phyloP scores from a whole-genome alignment of 2,329 filamentous ascomycete species.

The Plenodomus lindquistii region DNA sequence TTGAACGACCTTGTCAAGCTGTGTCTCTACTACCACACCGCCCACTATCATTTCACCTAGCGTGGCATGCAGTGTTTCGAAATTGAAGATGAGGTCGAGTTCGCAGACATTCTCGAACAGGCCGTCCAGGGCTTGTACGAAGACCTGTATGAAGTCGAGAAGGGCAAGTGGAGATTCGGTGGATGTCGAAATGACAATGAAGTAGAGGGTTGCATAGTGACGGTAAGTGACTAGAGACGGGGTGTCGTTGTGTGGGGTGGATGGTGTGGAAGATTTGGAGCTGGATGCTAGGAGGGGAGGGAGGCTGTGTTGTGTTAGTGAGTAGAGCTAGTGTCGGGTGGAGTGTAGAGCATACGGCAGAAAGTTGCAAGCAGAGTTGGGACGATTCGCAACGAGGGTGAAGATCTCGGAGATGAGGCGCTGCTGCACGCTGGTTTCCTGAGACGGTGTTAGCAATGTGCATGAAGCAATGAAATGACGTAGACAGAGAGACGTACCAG shows the following conservation, averaged over 20 bases:
- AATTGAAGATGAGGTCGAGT: constrained; percentile 97
- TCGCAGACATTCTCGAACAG: constrained; percentile 99
- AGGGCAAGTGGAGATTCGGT: constrained; percentile 94
- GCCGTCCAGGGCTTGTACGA: constrained; percentile 91
- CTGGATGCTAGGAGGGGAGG: constrained; percentile 63
- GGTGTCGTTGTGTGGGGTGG: constrained; percentile 77
- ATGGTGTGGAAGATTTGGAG: constrained; percentile 48
- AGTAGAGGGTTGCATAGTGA: constrained; percentile 97
- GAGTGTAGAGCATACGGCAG: constrained; percentile 61
- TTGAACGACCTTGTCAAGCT: constrained; percentile 82
- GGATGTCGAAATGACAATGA: constrained; percentile 95
- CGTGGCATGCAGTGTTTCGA: constrained; percentile 91
- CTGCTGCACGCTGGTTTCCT: constrained; percentile 98
- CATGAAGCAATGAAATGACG: neutral
- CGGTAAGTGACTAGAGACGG: constrained; percentile 97
- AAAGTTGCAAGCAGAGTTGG: constrained; percentile 95
- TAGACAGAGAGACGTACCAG: constrained; percentile 62
- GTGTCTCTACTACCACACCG: constrained; percentile 92
- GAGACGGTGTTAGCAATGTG: constrained; percentile 5
- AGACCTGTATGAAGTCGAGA: constrained; percentile 96
- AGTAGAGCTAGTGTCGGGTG: constrained; percentile 44
- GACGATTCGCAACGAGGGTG: constrained; percentile 87
- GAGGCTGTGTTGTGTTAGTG: constrained; percentile 57
- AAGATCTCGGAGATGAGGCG: constrained; percentile 97
- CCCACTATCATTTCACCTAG: constrained; percentile 94